phyloP scores from a whole-genome alignment of 176 grass and related monocot genomes.

The Aechmea fasciata region DNA sequence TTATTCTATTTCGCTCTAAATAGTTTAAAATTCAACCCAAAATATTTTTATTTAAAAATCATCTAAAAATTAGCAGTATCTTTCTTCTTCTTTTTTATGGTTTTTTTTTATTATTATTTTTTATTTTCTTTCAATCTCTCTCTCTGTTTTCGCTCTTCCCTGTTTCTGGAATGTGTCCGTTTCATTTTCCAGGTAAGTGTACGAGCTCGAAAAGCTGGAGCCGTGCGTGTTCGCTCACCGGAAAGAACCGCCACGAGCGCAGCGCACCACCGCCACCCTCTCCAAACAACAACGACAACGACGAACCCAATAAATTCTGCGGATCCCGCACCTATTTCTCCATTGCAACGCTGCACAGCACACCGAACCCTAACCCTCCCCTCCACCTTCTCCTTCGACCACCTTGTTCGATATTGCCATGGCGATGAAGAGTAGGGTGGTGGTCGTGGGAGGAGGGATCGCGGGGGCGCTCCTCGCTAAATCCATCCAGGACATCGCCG shows the following conservation, averaged over 20 bases:
- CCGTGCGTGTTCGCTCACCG: background rate
- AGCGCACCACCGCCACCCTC: background rate
- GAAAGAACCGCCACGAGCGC: background rate
- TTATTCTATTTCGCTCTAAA: no score
- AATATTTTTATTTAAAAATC: no score
- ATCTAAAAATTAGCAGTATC: no score
- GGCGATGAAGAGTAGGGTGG: conserved; percentile 20
- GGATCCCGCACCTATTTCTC: no score
- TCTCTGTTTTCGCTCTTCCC: no score
- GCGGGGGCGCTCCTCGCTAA: conserved; percentile 64
- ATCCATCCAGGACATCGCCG: conserved; percentile 45
- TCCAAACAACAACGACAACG: background rate
- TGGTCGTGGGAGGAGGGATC: conserved; percentile 63
- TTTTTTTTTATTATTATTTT: no score
- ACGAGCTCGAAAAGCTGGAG: background rate
- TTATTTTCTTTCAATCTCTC: no score
- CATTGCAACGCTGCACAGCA: background rate
- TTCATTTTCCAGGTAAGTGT: background rate
- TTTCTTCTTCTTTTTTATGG: no score
- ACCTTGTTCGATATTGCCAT: background rate
- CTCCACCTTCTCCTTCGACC: background rate
- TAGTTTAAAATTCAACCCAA: no score
- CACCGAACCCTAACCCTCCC: background rate
- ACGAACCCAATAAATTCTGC: background rate
- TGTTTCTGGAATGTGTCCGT: no score